These are phyloP conservation scores for Neurospora sp. DNA, from an alignment of 495 filamentous ascomycete genomes.

Conservation along the genomic window DNA sequence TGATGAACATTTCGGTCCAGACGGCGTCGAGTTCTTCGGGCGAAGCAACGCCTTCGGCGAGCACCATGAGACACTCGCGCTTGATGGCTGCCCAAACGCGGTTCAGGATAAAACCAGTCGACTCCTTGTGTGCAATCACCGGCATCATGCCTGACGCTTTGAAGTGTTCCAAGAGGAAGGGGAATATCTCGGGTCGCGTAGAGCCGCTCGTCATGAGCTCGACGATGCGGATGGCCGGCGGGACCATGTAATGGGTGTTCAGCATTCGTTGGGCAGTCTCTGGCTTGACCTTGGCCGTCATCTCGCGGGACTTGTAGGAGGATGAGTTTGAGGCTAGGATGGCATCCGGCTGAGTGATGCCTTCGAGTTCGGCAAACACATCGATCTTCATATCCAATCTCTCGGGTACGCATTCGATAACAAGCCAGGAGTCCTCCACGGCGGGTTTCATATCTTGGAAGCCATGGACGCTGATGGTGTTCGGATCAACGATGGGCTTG, in stretches of 20 bases:
- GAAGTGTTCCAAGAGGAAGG: slow-evolving; percentile 22
- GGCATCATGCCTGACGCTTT: slow-evolving; percentile 29
- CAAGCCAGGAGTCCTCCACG: slow-evolving; percentile 30
- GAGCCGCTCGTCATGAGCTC: slow-evolving; percentile 42
- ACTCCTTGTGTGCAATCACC: slow-evolving; percentile 28
- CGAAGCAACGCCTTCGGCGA: slow-evolving; percentile 38
- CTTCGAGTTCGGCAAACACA: slow-evolving; percentile 35
- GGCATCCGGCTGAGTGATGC: slow-evolving; percentile 22
- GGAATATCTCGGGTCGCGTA: slow-evolving; percentile 29
- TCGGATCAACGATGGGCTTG: neutral
- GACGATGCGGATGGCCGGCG: slow-evolving; percentile 30
- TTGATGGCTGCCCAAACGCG: slow-evolving; percentile 46
- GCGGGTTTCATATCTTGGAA: slow-evolving; percentile 25
- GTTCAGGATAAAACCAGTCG: slow-evolving; percentile 43
- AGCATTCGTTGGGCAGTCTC: slow-evolving; percentile 19
- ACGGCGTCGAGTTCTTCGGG: slow-evolving; percentile 39
- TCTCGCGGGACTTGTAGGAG: slow-evolving; percentile 34
- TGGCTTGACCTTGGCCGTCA: slow-evolving; percentile 29
- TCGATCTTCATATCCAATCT: slow-evolving; percentile 34
- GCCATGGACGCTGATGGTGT: slow-evolving; percentile 4
- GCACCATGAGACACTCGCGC: slow-evolving; percentile 39
- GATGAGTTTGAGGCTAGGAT: slow-evolving; percentile 40
- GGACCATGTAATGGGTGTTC: slow-evolving; percentile 44
- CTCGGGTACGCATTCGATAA: slow-evolving; percentile 45
- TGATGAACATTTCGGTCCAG: slow-evolving; percentile 30